These are phyloP conservation scores for Stereocaulon alpinum DNA, from an alignment of 495 filamentous ascomycete species.

Conservation along the genomic window DNA sequence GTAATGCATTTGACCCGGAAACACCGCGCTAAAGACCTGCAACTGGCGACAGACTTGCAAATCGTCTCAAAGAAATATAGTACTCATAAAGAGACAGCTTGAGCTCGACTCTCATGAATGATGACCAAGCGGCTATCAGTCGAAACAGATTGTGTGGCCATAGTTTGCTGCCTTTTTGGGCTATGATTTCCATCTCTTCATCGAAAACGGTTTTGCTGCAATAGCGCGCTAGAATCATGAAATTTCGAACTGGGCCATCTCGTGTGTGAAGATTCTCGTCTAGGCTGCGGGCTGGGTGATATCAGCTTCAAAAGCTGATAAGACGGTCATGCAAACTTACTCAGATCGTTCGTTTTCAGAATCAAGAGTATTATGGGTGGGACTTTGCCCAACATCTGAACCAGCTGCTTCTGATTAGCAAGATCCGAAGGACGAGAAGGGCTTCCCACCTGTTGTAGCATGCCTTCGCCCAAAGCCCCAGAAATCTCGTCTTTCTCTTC, in stretches of 20 bases:
- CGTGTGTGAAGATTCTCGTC: constrained; percentile 90
- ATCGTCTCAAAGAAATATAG: constrained; percentile 19
- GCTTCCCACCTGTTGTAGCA: constrained; percentile 52
- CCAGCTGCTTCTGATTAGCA: constrained; percentile 34
- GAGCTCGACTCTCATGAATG: constrained; percentile 51
- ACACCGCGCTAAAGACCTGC: constrained; percentile 12
- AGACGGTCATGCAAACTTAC: constrained; percentile 31
- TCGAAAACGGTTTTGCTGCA: constrained; percentile 80
- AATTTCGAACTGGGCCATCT: constrained; percentile 77
- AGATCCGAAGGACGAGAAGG: neutral
- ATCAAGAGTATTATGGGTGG: constrained; percentile 89
- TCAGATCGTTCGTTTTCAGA: constrained; percentile 96
- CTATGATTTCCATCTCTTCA: constrained; percentile 69
- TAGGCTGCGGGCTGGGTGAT: constrained; percentile 57
- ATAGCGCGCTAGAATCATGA: constrained; percentile 89
- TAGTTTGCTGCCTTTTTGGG: constrained; percentile 43
- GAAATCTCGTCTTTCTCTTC: constrained; percentile 76
- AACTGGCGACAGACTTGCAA: constrained; percentile 10
- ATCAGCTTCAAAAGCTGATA: constrained; percentile 12
- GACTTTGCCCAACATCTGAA: constrained; percentile 80
- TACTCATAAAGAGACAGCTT: constrained; percentile 52
- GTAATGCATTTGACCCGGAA: too few species aligned
- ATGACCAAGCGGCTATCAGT: constrained; percentile 46
- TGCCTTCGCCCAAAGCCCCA: constrained; percentile 70
- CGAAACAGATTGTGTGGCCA: constrained; percentile 44